Base-by-base conservation (phyloP, 176 grass and related monocot species). In the maize (Zea mays) region DNA sequence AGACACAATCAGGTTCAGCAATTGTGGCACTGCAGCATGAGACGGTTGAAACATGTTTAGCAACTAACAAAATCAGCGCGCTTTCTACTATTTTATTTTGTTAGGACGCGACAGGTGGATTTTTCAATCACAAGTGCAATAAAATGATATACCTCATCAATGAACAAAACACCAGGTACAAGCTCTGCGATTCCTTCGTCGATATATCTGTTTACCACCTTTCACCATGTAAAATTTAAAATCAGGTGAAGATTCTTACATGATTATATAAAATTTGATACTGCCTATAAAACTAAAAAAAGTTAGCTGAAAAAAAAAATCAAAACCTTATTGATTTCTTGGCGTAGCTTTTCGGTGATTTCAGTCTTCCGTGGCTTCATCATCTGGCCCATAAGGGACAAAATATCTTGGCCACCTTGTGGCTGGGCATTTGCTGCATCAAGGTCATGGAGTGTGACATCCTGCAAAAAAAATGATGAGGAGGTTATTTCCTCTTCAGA, bases 371-470 rank as follows among this genome's bases (percentile, higher is more conserved):
- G 80, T 69, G 96, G 85, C n/a, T 90, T 98, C 92, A 98, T 99
- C 90, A 99, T 98, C 75, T 95, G 96, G 2, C 96, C 96, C 92
- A 98, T 98, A 71, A 98, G 87, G 27, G 96, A 98, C 67, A 95
- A 83, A 84, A 98, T 98, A 82, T 98, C 96, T 72, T 95, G 96
- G 10, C 96, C 96, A 68, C 96, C 96, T 92, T 98, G 96, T 83
- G 96, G 96, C 36, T 86, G 91, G 86, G 96, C 92, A 95, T 98
- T 98, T 83, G 96, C 90, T 5, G 96, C 92, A 83, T 98, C 96
- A 74, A 98, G 87, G 80, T 95, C 96, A 76, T 98, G 96, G 36
- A 92, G 83, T 27, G 89, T 98, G 59, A 98, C 96, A 11, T 98
- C 96, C 96, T 98, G 81, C 38, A 58, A 21, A 61, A 21, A 61